Evolutionary conservation across 2,329 filamentous ascomycete species (phyloP), one percentile per base, ranked within the genome.

Genomic region (Cordyceps pruinosa): DNA sequence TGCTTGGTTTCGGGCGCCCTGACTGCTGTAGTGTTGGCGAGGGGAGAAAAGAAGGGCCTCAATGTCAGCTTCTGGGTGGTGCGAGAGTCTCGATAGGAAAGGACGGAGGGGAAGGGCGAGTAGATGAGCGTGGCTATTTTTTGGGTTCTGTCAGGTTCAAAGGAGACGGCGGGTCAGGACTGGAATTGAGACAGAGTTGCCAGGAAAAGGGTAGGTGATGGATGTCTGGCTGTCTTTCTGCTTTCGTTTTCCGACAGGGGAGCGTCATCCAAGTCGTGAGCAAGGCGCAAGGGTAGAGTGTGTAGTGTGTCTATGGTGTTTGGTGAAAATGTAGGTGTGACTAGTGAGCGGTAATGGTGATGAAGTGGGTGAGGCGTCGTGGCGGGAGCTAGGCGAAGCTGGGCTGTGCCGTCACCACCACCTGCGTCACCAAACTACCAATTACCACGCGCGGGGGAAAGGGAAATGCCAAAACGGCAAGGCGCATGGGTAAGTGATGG

Each of bases 1-100:
- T 59, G 50, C 30, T 54, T 60, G 60, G 55, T 48, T 62, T 61
- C 57, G 62, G 58, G 62, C 59, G 23, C 23, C 17, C 17, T 30
- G 30, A 15, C 21, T 26, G 23, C 48, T 37, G 53, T 54, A 32
- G 51, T n/a, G n/a, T 57, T 28, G 42, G 50, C 49, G 54, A 26
- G 41, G 4, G 23, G 39, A 28, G 6, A 12, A 41, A 47, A 61
- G 62, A 26, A n/a, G 9, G n/a, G 37, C 37, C 23, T 52, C 39
- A 44, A 34, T 37, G 53, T 56, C 44, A 56, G 53, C 34, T n/a
- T n/a, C n/a, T n/a, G n/a, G 42, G 34, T 35, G 51, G 5, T 19
- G 34, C 8, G 44, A 19, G 26, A 26, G 19, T 30, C 26, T 49
- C 45, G 44, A 39, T 21, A 12, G 35, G 35, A 25, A 12, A 56